A percentile compares a stretch with the other conserved stretches of the same genome.
Evolutionary conservation across 345 rosid species (phyloP).

Genomic region (Lepidium sativum): DNA sequence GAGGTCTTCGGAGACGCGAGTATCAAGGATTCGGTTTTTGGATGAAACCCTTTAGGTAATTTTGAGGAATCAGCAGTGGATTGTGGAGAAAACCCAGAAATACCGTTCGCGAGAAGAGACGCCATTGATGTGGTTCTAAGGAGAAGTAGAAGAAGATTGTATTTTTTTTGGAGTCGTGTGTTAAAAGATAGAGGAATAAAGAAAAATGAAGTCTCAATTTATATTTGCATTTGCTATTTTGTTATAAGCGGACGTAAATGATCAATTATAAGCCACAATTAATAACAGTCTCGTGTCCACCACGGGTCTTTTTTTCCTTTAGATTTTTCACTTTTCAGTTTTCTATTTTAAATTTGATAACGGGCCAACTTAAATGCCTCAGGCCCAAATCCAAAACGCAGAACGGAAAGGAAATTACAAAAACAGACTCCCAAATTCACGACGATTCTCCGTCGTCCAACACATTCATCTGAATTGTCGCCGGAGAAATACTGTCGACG

Average conservation of each 20-base stretch:
- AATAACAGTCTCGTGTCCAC: conserved; percentile 7
- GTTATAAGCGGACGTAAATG: neutral
- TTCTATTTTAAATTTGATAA: no score
- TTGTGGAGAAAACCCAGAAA: conserved; percentile 35
- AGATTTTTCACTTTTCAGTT: neutral
- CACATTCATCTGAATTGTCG: neutral
- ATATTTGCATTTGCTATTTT: no score
- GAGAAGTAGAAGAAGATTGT: conserved; percentile 5
- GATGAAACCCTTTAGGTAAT: conserved; percentile 22
- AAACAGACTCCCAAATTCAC: neutral
- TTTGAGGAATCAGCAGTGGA: conserved; percentile 28
- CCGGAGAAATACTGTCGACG: neutral
- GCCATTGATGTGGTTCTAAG: conserved; percentile 33
- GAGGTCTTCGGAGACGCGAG: conserved; percentile 16
- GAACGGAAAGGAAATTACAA: neutral
- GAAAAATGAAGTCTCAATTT: no score
- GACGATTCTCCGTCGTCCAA: neutral
- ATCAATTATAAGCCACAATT: conserved; percentile 10
- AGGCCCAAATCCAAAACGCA: neutral
- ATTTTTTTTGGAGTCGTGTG: conserved; percentile 8
- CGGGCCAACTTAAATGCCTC: neutral
- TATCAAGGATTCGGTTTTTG: conserved; percentile 32
- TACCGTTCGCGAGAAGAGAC: conserved; percentile 37
- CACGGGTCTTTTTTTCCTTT: neutral
- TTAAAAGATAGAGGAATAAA: neutral